Conservation (phyloP, 192 early-diverging fungal genomes). For the Coemansia aciculifera region DNA sequence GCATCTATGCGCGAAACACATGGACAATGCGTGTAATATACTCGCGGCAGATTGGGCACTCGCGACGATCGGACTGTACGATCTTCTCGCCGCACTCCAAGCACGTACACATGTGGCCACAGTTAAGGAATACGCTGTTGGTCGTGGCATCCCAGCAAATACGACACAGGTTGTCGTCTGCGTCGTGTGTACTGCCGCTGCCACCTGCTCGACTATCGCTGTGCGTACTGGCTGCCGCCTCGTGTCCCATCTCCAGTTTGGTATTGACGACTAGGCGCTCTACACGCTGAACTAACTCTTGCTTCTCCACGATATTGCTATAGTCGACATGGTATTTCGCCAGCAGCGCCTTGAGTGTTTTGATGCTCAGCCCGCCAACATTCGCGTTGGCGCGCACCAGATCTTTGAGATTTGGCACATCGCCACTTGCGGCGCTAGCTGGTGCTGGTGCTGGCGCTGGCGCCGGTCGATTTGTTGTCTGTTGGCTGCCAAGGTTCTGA, state of each 20-base stretch:
- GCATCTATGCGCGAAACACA: conserved; percentile 64
- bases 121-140: conserved; percentile 84
- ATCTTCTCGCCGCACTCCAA: conserved; percentile 70
- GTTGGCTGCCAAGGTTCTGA: conserved; percentile 8
- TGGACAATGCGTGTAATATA: conserved; percentile 66
- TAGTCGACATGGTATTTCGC: conserved; percentile 65
- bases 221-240: conserved; percentile 19
- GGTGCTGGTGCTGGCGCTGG: background rate
- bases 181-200: conserved; percentile 20
- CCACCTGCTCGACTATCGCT: background rate
- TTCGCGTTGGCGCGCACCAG: conserved; percentile 56
- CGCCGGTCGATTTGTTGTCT: background rate
- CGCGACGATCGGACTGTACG: conserved; percentile 54
- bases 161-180: conserved; percentile 73
- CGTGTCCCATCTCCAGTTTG: conserved; percentile 56
- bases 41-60: conserved; percentile 83
- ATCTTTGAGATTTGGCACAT: conserved; percentile 23
- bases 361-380: conserved; percentile 61
- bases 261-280: conserved; percentile 64
- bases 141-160: conserved; percentile 79
- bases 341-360: conserved; percentile 68
- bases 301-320: conserved; percentile 70
- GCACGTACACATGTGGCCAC: conserved; percentile 84
- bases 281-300: conserved; percentile 69
- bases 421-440: background rate